Evolutionary conservation across 768 basidiomycete species (phyloP), one percentile per base, ranked within the genome.

Genomic region (Sarcomyxa edulis): DNA sequence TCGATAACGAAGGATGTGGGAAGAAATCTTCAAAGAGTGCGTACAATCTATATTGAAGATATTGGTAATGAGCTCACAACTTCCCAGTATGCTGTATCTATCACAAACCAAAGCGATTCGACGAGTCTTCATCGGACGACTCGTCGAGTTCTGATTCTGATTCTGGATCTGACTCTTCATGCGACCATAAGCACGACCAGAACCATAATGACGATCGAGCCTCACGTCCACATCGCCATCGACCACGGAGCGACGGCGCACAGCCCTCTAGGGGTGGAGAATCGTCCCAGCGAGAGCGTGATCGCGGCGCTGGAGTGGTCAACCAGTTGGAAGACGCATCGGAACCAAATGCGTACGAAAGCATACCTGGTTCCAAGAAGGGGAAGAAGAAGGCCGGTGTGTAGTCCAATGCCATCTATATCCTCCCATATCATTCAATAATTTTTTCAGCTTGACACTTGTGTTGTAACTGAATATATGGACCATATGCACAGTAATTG

Each of bases 21-120:
- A 81, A 75, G 71, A 95, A 96, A 62, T 89, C 85, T 46, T 91
- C 90, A 20, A 97, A 97, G 65, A 92, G 94, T 95, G 48, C 46
- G 85, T 74, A 4, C 11, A 4, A 29, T 12, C 24, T 37, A 14
- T 23, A 36, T 37, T 27, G 19, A 25, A 11, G 20, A 14, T 18
- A n/a, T 18, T 27, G 5, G 18, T 21, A 3, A 19, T 34, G 26
- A 34, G 30, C 36, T 37, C 18, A 19, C 18, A 37, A 24, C 16
- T 27, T 19, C 39, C n/a, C 46, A 97, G 93, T 96, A 35, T 97
- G 93, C 57, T 97, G 93, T 58, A 95, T 97, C 52, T 95, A 93
- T 53, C 89, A 92, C 55, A 86, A 84, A 54, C 83, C 84, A 1
- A 72, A 74, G 40, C 63, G 53, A 35, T 92, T 89, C 45, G 89